These are phyloP conservation scores for Penicillium chermesinum DNA, from an alignment of 495 filamentous ascomycete species.

Conservation along the genomic window DNA sequence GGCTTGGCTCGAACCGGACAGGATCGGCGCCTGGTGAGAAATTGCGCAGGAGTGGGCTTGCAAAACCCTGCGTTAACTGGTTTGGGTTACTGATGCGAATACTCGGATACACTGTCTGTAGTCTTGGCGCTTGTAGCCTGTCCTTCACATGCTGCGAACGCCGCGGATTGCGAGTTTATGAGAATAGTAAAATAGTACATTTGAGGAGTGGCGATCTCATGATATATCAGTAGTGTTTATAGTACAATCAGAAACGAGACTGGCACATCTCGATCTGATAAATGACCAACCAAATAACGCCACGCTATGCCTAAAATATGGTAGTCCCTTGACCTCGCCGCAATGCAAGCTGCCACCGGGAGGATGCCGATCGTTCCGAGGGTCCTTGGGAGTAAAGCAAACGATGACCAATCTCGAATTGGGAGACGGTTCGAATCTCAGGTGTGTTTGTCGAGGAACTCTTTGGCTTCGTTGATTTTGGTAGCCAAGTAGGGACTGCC, in stretches of 20 bases:
- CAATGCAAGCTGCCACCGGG: neutral
- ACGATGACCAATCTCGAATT: neutral
- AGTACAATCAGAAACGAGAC: constrained; percentile 19
- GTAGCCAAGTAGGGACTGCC: constrained; percentile 95
- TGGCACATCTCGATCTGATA: constrained; percentile 13
- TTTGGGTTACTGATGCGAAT: neutral
- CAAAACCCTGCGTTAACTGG: neutral
- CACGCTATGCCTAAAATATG: constrained; percentile 43
- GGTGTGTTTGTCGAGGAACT: constrained; percentile 77
- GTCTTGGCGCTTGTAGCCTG: too few relatives aligned
- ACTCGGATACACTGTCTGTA: too few relatives aligned
- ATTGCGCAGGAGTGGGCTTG: neutral
- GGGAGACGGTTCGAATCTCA: constrained; percentile 11
- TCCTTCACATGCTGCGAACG: too few relatives aligned
- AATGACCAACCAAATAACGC: constrained; percentile 34
- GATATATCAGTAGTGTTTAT: constrained; percentile 31
- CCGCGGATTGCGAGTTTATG: too few relatives aligned
- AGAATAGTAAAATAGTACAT: constrained; percentile 16
- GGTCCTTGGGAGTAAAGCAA: neutral
- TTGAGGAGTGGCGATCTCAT: constrained; percentile 42
- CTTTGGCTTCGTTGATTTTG: constrained; percentile 97
- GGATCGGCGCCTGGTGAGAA: constrained; percentile 12
- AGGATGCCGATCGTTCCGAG: neutral
- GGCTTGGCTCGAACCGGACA: constrained; percentile 1
- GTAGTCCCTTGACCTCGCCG: neutral